Conservation (phyloP, 1,284 basidiomycete genomes). For the Erythrobasidium hasegawianum region DNA sequence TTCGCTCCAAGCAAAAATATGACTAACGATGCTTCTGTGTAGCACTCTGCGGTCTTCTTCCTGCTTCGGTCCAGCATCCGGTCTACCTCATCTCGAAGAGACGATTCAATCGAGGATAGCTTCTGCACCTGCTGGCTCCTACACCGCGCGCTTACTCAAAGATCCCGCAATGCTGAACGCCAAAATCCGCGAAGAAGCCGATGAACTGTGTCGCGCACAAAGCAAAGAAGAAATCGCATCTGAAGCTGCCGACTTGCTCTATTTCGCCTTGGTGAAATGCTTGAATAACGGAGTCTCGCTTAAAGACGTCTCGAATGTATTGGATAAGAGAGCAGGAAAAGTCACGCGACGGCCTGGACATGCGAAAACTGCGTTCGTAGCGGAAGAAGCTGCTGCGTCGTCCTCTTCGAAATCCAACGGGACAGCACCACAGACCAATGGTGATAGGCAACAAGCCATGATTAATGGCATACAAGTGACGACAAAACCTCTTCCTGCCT, state of each 20-base stretch:
- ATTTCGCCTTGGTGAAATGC: slow-evolving; percentile 83
- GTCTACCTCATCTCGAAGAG: slow-evolving; percentile 75
- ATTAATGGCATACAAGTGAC: slow-evolving; percentile 24
- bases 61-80: slow-evolving; percentile 72
- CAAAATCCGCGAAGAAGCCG: slow-evolving; percentile 98
- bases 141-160: slow-evolving; percentile 83
- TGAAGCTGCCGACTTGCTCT: slow-evolving; percentile 92
- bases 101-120: slow-evolving; percentile 70
- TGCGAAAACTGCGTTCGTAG: slow-evolving; percentile 81
- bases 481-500: slow-evolving; percentile 18
- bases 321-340: slow-evolving; percentile 83
- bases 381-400: slow-evolving; percentile 45
- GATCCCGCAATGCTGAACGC: slow-evolving; percentile 76
- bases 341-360: slow-evolving; percentile 85
- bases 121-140: slow-evolving; percentile 81
- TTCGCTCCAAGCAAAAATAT: no score
- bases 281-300: slow-evolving; percentile 77
- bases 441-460: slow-evolving; percentile 27
- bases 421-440: slow-evolving; percentile 19
- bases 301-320: slow-evolving; percentile 75
- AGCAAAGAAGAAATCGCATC: slow-evolving; percentile 81
- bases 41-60: slow-evolving; percentile 52
- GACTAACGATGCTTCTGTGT: neutral
- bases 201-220: slow-evolving; percentile 84
- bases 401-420: slow-evolving; percentile 39